phyloP scores from a whole-genome alignment of 2,329 filamentous ascomycete genomes.

The Pseudogymnoascus sp. region DNA sequence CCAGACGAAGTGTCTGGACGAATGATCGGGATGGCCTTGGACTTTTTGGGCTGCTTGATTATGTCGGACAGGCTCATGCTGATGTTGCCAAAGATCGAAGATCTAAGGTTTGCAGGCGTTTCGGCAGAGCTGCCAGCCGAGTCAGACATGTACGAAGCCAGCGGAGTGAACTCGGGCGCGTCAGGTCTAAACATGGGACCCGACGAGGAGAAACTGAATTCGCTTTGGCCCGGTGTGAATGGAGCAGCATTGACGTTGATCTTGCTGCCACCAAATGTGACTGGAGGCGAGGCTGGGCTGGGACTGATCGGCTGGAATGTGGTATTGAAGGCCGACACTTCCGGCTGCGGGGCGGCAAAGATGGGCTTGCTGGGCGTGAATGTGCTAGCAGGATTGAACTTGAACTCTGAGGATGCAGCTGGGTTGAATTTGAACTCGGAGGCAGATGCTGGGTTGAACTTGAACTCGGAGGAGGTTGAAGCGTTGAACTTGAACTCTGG shows the following conservation, averaged over 20 bases:
- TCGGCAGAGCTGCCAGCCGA: slow-evolving; percentile 41
- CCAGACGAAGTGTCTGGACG: slow-evolving; percentile 48
- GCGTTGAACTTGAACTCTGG: slow-evolving; percentile 76
- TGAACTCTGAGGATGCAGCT: slow-evolving; percentile 68
- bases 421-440: slow-evolving; percentile 74
- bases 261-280: slow-evolving; percentile 19
- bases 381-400: slow-evolving; percentile 52
- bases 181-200: slow-evolving; percentile 65
- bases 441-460: slow-evolving; percentile 37
- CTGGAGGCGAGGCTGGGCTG: slow-evolving; percentile 27
- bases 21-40: slow-evolving; percentile 77
- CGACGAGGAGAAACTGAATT: slow-evolving; percentile 60
- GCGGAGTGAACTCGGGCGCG: slow-evolving; percentile 67
- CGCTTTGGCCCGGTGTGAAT: slow-evolving; percentile 59
- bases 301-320: slow-evolving; percentile 9
- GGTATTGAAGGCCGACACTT: slow-evolving; percentile 21
- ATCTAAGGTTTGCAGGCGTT: slow-evolving; percentile 15
- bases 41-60: slow-evolving; percentile 58
- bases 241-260: slow-evolving; percentile 63
- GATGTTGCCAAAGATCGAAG: slow-evolving; percentile 62
- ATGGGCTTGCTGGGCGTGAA: slow-evolving; percentile 47
- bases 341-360: slow-evolving; percentile 38
- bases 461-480: slow-evolving; percentile 17
- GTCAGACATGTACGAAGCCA: slow-evolving; percentile 35
- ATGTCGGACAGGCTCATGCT: slow-evolving; percentile 53